phyloP scores from a whole-genome alignment of 2,329 filamentous ascomycete species.

The Pseudogymnoascus verrucosus region DNA sequence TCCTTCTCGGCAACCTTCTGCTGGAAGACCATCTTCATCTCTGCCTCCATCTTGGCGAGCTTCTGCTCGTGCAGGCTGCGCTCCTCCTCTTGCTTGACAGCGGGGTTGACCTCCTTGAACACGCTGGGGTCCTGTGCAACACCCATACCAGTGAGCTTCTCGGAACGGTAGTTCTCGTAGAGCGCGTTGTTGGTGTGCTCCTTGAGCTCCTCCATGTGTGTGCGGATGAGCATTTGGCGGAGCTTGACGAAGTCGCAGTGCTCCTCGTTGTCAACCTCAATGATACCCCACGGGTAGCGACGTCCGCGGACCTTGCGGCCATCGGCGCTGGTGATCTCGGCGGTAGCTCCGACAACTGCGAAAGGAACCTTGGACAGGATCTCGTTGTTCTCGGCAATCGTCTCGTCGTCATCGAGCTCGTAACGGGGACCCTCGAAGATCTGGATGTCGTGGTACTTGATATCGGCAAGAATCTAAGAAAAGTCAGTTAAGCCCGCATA shows the following conservation, averaged over 20 bases:
- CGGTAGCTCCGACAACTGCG: slow-evolving; percentile 92
- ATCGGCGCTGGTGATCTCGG: slow-evolving; percentile 83
- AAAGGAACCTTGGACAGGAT: slow-evolving; percentile 99
- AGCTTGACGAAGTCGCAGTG: slow-evolving; percentile 99
- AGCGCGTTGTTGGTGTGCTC: slow-evolving; percentile 98
- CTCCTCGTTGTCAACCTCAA: slow-evolving; percentile 99
- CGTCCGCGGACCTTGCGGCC: slow-evolving; percentile 94
- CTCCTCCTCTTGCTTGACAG: slow-evolving; percentile 99
- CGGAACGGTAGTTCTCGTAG: slow-evolving; percentile 99
- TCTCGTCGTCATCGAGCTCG: slow-evolving; percentile 98
- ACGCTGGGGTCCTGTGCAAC: slow-evolving; percentile 97
- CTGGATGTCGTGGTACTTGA: slow-evolving; percentile 93
- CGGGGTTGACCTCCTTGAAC: slow-evolving; percentile 99
- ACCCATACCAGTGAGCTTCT: slow-evolving; percentile 98
- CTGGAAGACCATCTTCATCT: slow-evolving; percentile 99
- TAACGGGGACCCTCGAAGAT: slow-evolving; percentile 99
- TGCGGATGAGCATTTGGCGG: slow-evolving; percentile 98
- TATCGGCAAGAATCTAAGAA: slow-evolving; percentile 86
- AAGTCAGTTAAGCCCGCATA: slow-evolving; percentile 13
- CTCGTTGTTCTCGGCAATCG: slow-evolving; percentile 98
- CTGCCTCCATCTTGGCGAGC: slow-evolving; percentile 99
- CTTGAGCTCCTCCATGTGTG: slow-evolving; percentile 99
- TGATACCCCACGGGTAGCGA: slow-evolving; percentile 95
- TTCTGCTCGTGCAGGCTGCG: slow-evolving; percentile 97
- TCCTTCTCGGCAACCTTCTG: slow-evolving; percentile 99